Evolutionary conservation across 257 asterid species (phyloP).

Genomic region (Nicotiana tomentosiformis): DNA sequence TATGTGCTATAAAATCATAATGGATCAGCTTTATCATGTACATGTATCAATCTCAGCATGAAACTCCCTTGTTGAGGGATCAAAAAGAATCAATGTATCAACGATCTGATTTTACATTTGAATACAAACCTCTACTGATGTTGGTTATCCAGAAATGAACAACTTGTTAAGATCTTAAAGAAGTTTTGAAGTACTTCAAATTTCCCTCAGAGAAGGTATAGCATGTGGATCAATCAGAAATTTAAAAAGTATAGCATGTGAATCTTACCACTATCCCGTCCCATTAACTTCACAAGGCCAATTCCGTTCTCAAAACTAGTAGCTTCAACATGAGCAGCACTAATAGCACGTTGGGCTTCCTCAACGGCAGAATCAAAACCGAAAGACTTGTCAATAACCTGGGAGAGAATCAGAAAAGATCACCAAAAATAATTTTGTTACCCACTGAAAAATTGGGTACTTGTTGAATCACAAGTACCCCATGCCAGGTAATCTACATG

Average conservation of each 20-base stretch:
- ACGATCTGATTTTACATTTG: not conserved
- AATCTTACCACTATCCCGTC: slow-evolving; percentile 70
- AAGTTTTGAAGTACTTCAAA: not conserved
- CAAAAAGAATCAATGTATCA: not conserved
- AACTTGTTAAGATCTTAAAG: not conserved
- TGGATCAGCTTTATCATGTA: not conserved
- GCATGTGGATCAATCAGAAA: not conserved
- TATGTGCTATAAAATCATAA: not conserved
- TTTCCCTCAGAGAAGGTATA: not conserved
- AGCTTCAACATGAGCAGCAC: slow-evolving; percentile 96
- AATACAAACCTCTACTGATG: not conserved
- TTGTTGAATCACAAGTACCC: not conserved
- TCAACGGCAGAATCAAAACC: slow-evolving; percentile 96
- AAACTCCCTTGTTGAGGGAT: not conserved
- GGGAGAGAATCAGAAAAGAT: slow-evolving; percentile 10
- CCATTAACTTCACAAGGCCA: slow-evolving; percentile 91
- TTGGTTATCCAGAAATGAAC: not conserved
- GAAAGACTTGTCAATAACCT: slow-evolving; percentile 90
- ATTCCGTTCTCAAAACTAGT: slow-evolving; percentile 87
- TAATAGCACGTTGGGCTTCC: slow-evolving; percentile 97
- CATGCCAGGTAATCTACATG: not conserved
- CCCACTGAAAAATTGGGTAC: not conserved
- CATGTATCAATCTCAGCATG: not conserved
- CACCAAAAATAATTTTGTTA: not conserved
- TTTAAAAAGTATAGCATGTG: not conserved